These are phyloP conservation scores for Fusarium anthophilum DNA, from an alignment of 2,329 filamentous ascomycete species.

Conservation along the genomic window DNA sequence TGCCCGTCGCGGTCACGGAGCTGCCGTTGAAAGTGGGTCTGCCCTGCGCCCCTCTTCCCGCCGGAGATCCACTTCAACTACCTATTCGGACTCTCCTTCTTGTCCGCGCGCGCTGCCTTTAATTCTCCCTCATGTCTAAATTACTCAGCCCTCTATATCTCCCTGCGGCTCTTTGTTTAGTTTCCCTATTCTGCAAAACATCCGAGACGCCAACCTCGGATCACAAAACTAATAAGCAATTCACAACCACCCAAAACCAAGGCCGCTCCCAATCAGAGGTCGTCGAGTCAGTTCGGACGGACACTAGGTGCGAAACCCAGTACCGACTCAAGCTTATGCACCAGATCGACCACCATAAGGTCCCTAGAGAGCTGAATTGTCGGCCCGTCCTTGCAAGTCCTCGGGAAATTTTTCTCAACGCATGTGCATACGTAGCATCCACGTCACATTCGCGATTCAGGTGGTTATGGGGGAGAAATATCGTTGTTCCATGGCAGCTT, in stretches of 20 bases:
- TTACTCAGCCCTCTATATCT: background rate
- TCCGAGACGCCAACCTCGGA: constrained; percentile 5
- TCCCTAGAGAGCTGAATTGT: constrained; percentile 31
- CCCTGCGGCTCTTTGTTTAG: constrained; percentile 1
- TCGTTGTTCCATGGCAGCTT: constrained; percentile 19
- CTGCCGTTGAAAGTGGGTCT: constrained; percentile 29
- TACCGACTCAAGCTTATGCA: constrained; percentile 27
- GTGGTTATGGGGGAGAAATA: constrained; percentile 8
- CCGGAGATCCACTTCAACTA: constrained; percentile 4
- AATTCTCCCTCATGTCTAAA: background rate
- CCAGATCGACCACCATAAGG: constrained; percentile 16
- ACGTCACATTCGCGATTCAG: constrained; percentile 34
- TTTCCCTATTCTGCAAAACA: constrained; percentile 16
- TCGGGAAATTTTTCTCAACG: constrained; percentile 11
- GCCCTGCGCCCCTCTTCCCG: constrained; percentile 17
- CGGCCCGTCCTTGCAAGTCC: constrained; percentile 21
- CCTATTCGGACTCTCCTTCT: constrained; percentile 17
- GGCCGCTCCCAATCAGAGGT: constrained; percentile 14
- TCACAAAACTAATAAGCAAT: background rate
- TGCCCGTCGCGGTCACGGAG: constrained; percentile 34
- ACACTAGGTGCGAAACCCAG: constrained; percentile 6
- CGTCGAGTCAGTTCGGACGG: constrained; percentile 22
- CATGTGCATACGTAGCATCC: constrained; percentile 4
- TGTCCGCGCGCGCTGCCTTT: background rate
- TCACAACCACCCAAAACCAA: background rate